Evolutionary conservation across 495 filamentous ascomycete genomes (phyloP), one percentile per base, ranked within the genome.

Genomic region (Talaromyces liani): DNA sequence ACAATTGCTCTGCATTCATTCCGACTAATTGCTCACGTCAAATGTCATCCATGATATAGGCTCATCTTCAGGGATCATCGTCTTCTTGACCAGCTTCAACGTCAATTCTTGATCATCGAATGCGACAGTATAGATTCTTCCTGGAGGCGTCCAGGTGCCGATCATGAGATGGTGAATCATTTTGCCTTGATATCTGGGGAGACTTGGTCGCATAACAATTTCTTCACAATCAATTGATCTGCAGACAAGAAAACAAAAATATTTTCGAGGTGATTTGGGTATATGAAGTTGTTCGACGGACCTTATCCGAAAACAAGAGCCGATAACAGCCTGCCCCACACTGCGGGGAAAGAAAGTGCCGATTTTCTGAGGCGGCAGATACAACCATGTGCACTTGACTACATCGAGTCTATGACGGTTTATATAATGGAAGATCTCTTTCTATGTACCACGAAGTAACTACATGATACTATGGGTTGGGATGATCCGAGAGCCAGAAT

Each of bases 21-120:
- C n/a, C n/a, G n/a, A n/a, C n/a, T n/a, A n/a, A 24, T 24, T n/a
- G 33, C 84, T 73, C 78, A 90, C 88, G 69, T 91, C 88, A 68
- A 93, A 91, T 47, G 88, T 88, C 87, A 94, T 92, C 91, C 91
- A 94, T 67, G 89, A 92, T 69, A 94, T 93, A 3, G 91, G 88
- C 76, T 94, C 89, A 55, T 91, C 87, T 45, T 88, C 76, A 8
- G 89, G 88, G 64, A 92, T 92, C 53, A 86, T 82, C 12, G 89
- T 92, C 65, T 86, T 86, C 80, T 92, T 91, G 70, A 92, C 72
- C 72, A 92, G 66, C 63, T 87, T 82, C 65, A 93, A 72, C 5
- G 82, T 87, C 58, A 90, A 76, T 22, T 81, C 82, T 71, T 91
- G 88, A 71, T 91, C 89, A 76, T 94, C 88, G 69, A 94, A 94